These are phyloP conservation scores for Elsinoe necatrix DNA, from an alignment of 2,329 filamentous ascomycete genomes.

Conservation along the genomic window DNA sequence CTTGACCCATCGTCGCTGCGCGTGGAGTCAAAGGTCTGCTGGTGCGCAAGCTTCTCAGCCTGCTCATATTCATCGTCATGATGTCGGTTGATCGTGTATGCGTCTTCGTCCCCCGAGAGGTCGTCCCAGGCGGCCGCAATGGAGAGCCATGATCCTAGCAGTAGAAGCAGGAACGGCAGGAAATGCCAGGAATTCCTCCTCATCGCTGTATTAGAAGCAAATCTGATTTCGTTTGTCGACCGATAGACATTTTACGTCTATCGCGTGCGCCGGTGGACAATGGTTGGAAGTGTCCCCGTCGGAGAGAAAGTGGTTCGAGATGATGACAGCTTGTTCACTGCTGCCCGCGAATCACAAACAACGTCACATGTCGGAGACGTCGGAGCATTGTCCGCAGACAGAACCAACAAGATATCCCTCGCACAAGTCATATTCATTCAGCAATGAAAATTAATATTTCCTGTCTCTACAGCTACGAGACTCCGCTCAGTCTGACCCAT, in stretches of 20 bases:
- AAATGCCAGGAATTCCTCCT: background rate
- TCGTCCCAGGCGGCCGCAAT: background rate
- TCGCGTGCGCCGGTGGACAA: background rate
- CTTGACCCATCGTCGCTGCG: constrained; percentile 21
- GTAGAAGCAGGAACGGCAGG: background rate
- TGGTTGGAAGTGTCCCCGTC: background rate
- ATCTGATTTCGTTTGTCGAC: background rate
- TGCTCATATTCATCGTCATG: background rate
- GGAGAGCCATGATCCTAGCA: constrained; percentile 3
- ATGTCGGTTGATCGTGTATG: background rate
- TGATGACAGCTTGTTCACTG: constrained; percentile 16
- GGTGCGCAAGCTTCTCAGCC: background rate
- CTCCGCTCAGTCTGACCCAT: no score
- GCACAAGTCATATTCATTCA: background rate
- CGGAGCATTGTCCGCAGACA: background rate
- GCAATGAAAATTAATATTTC: background rate
- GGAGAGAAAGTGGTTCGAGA: background rate
- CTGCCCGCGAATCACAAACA: constrained; percentile 7
- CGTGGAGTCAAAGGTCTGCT: background rate
- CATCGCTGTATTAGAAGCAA: background rate
- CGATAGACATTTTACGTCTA: constrained; percentile 13
- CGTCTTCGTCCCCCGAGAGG: background rate
- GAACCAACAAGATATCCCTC: background rate
- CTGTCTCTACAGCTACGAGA: no score
- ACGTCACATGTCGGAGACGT: background rate